Evolutionary conservation across 106 monocot species (phyloP).

Genomic region (Gastrodia elata): DNA sequence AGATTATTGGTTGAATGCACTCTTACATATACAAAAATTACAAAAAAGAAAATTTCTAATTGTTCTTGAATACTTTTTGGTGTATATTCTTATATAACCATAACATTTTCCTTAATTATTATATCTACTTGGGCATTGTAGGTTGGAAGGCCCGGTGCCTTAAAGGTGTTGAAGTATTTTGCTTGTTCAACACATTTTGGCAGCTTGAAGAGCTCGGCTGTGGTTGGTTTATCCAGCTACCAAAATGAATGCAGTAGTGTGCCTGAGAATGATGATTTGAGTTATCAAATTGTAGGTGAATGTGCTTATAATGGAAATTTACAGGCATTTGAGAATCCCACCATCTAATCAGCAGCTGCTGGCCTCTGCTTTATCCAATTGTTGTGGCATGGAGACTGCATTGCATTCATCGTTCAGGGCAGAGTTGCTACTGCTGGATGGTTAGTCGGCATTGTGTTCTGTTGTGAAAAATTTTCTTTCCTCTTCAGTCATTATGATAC

Average conservation of each 20-base stretch:
- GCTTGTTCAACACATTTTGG: slow-evolving; percentile 60
- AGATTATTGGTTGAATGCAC: too few species aligned
- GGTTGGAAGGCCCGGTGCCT: slow-evolving; percentile 68
- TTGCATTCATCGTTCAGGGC: background rate
- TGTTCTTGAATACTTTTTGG: too few species aligned
- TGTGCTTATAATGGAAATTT: slow-evolving; percentile 34
- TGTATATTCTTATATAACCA: too few species aligned
- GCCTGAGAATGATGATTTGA: slow-evolving; percentile 44
- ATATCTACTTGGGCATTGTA: slow-evolving; percentile 15
- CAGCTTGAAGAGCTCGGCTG: slow-evolving; percentile 30
- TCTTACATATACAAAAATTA: too few species aligned
- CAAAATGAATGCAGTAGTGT: slow-evolving; percentile 7
- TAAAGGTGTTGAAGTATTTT: slow-evolving; percentile 67
- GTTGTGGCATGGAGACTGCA: background rate
- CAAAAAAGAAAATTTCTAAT: too few species aligned
- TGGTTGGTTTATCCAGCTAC: slow-evolving; percentile 5
- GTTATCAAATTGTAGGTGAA: slow-evolving; percentile 13
- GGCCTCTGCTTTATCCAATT: background rate
- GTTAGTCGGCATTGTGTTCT: too few species aligned
- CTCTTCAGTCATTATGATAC: too few species aligned
- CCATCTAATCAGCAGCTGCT: slow-evolving; percentile 21
- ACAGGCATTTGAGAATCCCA: slow-evolving; percentile 32
- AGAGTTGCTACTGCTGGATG: background rate
- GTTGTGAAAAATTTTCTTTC: too few species aligned
- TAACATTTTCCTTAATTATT: too few species aligned